phyloP scores from a whole-genome alignment of 768 basidiomycete genomes.

The Pisolithus sp. region DNA sequence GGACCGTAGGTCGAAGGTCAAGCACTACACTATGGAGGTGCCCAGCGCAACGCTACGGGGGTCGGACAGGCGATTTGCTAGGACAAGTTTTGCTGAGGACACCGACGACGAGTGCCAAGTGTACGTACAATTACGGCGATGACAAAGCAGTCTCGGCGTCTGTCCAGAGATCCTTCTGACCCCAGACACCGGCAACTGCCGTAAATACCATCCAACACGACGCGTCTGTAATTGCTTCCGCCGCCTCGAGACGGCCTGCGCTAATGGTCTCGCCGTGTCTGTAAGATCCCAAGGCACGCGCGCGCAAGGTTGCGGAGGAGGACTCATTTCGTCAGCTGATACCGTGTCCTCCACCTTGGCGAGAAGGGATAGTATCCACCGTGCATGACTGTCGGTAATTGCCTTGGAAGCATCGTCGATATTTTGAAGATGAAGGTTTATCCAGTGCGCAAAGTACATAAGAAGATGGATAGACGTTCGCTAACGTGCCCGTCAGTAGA shows the following conservation, averaged over 20 bases:
- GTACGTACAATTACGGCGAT: constrained; percentile 4
- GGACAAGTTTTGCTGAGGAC: neutral
- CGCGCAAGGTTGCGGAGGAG: constrained; percentile 72
- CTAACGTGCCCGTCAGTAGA: constrained; percentile 31
- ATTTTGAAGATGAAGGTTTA: constrained; percentile 52
- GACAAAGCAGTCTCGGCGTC: constrained; percentile 58
- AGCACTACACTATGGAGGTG: too few species aligned
- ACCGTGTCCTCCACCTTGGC: constrained; percentile 62
- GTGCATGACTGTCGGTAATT: constrained; percentile 53
- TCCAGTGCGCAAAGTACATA: constrained; percentile 83
- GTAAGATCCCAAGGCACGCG: constrained; percentile 53
- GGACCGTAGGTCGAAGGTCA: neutral
- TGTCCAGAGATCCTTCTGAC: constrained; percentile 74
- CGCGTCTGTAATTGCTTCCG: constrained; percentile 29
- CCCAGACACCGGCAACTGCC: constrained; percentile 63
- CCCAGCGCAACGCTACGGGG: too few species aligned
- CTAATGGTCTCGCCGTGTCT: constrained; percentile 19
- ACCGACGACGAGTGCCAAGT: neutral
- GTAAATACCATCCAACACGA: constrained; percentile 75
- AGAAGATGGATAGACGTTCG: constrained; percentile 65
- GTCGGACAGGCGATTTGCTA: too few species aligned
- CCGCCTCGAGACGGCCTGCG: constrained; percentile 8
- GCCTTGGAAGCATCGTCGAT: constrained; percentile 30
- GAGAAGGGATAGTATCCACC: constrained; percentile 76
- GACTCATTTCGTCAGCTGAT: constrained; percentile 69